Evolutionary conservation across 163 green algal genomes (phyloP).

Genomic region (Smithsoniella earleae): DNA sequence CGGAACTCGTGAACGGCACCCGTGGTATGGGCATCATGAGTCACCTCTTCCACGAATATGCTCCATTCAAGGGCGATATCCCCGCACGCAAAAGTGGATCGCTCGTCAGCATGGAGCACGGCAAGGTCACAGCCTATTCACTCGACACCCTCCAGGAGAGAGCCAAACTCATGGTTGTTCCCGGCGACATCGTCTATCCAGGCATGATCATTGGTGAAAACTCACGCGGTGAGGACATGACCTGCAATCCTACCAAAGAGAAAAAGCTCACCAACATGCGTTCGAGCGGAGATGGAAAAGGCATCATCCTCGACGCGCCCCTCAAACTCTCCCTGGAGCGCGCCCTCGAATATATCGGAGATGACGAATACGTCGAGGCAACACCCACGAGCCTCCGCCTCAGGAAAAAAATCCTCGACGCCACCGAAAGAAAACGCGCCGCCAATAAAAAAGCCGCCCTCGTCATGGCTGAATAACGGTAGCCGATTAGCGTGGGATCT

Average conservation of each 20-base stretch:
- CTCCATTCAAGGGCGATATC: background rate
- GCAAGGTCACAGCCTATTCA: background rate
- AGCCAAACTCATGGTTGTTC: conserved; percentile 68
- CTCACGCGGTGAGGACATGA: conserved; percentile 51
- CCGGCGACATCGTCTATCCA: conserved; percentile 61
- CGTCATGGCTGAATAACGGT: no score
- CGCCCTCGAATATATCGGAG: conserved; percentile 68
- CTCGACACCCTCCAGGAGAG: conserved; percentile 50
- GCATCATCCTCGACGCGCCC: conserved; percentile 47
- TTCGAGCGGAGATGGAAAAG: conserved; percentile 54
- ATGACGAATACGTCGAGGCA: conserved; percentile 80
- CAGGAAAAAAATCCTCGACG: conserved; percentile 50
- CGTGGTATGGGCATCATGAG: conserved; percentile 73
- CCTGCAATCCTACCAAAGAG: conserved; percentile 45
- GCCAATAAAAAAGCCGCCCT: no score
- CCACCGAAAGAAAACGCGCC: conserved; percentile 9
- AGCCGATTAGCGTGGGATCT: no score
- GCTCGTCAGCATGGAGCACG: conserved; percentile 10
- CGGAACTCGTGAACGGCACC: conserved; percentile 54
- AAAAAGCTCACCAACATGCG: conserved; percentile 80
- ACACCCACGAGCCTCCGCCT: conserved; percentile 54
- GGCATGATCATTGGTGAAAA: conserved; percentile 81
- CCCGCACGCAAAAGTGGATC: background rate
- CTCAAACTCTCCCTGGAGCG: conserved; percentile 60
- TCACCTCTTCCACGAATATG: conserved; percentile 51